Base-by-base conservation (phyloP, 2,329 filamentous ascomycete species). In the Cadophora sp. region DNA sequence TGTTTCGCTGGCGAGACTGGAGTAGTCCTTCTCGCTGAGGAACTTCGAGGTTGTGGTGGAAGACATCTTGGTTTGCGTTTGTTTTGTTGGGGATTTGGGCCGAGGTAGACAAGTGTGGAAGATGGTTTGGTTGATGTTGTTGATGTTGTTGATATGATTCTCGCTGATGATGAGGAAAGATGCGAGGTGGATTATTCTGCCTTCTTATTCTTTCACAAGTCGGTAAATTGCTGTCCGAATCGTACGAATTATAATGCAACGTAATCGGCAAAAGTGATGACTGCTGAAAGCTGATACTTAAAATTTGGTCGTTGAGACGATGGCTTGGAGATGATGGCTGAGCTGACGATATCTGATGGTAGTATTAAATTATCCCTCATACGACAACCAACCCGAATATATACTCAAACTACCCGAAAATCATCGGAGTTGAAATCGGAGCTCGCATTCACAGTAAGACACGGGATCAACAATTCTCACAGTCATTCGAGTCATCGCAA, bases 1-100 rank as follows among this genome's bases (percentile, higher is more conserved):
- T 31, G 40, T 34, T 48, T 48, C 40, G 59, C 59, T 62, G 5
- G 26, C 37, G 14, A 62, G 37, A 34, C 37, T 48, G 12, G 59
- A 48, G 27, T 48, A 62, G 40, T 50, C 59, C 16, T 62, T 62
- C 59, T 62, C 43, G 37, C 22, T 50, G 59, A 62, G 27, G 24
- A 62, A 34, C n/a, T 19, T 31, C 26, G 37, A 62, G n/a, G 59
- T 2, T n/a, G 27, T 22, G 4, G 24, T 62, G 16, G 40, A 31
- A 22, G 59, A 62, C 59, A 62, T 62, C 31, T 62, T 31, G 9
- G 40, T 40, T 40, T 40, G 7, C 6, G 37, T 12, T 16, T 40
- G 7, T 8, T 9, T 40, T 14, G 37, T 14, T 40, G 37, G 37
- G 37, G 6, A 3, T 12, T 12, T 9, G 14, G 37, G 37, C 3